Base-by-base conservation (phyloP, 306 rosid species). In the Cicer judaicum region DNA sequence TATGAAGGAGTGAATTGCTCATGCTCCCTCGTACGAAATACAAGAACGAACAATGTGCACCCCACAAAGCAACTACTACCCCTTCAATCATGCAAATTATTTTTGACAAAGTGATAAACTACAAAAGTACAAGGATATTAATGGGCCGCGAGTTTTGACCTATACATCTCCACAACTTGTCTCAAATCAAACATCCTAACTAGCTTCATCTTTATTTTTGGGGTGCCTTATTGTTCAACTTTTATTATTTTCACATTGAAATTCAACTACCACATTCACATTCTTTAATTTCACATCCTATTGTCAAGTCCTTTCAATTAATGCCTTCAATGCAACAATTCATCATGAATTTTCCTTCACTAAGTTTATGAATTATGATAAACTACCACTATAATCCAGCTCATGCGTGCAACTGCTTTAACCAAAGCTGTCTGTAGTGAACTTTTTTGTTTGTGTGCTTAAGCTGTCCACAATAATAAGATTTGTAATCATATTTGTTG, bases 401-500 rank as follows among this genome's bases (percentile, higher is more conserved):
- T 84, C 84, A 83, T 84, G 79, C 34, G 34, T 68, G 75, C 89
- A 72, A 68, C 56, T 44, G 57, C 68, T 80, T 84, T 68, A 46
- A 29, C 66, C 79, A 81, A 68, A 56, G 65, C 47, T 73, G 81
- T 77, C 82, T 74, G 68, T 16, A 52, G 15, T 53, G 56, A 73
- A 68, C 76, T 47, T 76, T 73, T 53, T 65, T 40, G 18, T 66
- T 78, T 41, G 52, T 66, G 67, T 76, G 70, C 43, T 55, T 19
- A 85, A 75, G 81, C 89, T 91, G 97, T 87, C 81, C 24, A 67
- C 92, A 76, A 78, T 82, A 76, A 81, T 84, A 71, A 81, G 72
- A 72, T 78, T 42, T 70, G 89, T 83, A 86, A 87, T 89, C 87
- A 91, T 89, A 69, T 64, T 76, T 87, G 94, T 89, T 91, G 94